Evolutionary conservation across 1,139 yeast species (phyloP).

Genomic region (Saccharomyces hybrid): DNA sequence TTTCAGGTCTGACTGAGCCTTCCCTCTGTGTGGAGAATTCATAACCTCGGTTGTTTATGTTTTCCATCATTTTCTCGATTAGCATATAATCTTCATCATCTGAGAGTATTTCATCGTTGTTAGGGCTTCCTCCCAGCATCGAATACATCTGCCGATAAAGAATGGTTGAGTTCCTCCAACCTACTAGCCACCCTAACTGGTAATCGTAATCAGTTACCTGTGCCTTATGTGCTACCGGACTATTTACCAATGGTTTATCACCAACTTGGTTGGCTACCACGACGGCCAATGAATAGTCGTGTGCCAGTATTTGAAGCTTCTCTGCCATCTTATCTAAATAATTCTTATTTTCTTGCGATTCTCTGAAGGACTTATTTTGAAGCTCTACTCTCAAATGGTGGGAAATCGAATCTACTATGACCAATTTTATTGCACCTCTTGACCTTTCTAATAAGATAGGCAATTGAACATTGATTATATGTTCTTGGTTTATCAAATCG

Average conservation of each 20-base stretch:
- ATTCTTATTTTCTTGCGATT: constrained; percentile 36
- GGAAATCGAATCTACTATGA: constrained; percentile 78
- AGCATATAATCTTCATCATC: constrained; percentile 31
- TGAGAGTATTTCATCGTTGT: constrained; percentile 20
- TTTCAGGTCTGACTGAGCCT: not conserved
- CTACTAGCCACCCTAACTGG: constrained; percentile 66
- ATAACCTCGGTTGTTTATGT: not conserved
- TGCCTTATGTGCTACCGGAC: constrained; percentile 18
- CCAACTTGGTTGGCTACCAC: constrained; percentile 78
- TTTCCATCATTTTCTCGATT: constrained; percentile 13
- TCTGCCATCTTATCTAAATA: constrained; percentile 43
- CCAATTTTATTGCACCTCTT: constrained; percentile 39
- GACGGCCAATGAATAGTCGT: constrained; percentile 47
- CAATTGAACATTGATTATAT: constrained; percentile 61
- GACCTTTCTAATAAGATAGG: constrained; percentile 47
- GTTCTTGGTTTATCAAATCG: constrained; percentile 68
- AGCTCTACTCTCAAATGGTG: constrained; percentile 73
- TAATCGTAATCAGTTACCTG: constrained; percentile 48
- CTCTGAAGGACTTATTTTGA: constrained; percentile 33
- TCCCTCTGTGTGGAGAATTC: not conserved
- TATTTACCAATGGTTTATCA: constrained; percentile 41
- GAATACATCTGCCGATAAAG: constrained; percentile 26
- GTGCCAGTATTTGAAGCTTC: constrained; percentile 46
- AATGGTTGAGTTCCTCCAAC: constrained; percentile 55
- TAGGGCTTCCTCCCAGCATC: constrained; percentile 6